Evolutionary conservation across 768 basidiomycete genomes (phyloP).

Genomic region (Rhodotorula toruloides): DNA sequence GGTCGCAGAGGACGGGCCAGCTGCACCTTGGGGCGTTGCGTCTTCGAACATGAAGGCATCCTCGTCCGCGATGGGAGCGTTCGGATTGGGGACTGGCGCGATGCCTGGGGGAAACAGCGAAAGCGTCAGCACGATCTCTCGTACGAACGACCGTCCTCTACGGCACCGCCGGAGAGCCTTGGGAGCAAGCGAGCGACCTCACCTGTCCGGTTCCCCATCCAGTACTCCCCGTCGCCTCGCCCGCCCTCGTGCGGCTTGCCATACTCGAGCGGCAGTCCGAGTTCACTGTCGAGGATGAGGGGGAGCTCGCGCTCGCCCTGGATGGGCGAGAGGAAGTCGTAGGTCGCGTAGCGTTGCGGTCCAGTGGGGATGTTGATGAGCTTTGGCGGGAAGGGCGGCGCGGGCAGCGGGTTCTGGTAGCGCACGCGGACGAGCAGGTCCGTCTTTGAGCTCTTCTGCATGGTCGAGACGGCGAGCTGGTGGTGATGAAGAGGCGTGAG

Average conservation of each 20-base stretch:
- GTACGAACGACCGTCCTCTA: not conserved
- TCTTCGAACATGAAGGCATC: constrained; percentile 62
- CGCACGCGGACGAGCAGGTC: constrained; percentile 89
- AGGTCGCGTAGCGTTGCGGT: constrained; percentile 76
- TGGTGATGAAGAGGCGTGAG: not conserved
- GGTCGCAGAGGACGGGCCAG: constrained; percentile 39
- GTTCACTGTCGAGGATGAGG: constrained; percentile 94
- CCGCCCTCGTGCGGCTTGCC: constrained; percentile 75
- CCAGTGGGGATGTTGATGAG: constrained; percentile 85
- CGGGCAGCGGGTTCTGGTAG: constrained; percentile 86
- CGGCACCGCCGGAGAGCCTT: not conserved
- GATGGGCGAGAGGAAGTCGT: constrained; percentile 74
- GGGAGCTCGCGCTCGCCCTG: constrained; percentile 77
- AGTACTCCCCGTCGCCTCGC: constrained; percentile 68
- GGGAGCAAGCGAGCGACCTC: not conserved
- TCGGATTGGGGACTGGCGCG: constrained; percentile 10
- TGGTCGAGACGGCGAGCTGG: not conserved
- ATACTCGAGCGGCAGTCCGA: constrained; percentile 90
- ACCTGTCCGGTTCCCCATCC: constrained; percentile 39
- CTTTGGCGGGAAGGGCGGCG: constrained; percentile 96
- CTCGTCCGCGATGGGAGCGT: constrained; percentile 44
- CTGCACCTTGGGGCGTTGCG: constrained; percentile 42
- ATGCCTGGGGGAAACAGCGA: constrained; percentile 2
- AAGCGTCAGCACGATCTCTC: not conserved
- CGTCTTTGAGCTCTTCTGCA: constrained; percentile 56